Evolutionary conservation across 2,329 filamentous ascomycete species (phyloP).

Genomic region (Fusarium protoensiforme): DNA sequence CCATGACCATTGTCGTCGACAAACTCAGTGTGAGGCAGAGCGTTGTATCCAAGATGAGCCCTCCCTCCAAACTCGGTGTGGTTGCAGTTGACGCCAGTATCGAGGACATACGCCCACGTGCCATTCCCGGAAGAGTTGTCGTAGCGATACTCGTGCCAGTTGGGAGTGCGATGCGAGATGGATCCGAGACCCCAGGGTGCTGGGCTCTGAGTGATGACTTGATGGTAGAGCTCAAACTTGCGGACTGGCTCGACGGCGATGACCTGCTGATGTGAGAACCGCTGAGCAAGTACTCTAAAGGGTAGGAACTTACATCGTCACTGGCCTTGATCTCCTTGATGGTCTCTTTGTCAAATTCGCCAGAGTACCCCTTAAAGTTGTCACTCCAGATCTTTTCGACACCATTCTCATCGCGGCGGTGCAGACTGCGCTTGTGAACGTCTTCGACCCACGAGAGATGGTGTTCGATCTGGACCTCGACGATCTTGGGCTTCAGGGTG

Average conservation of each 20-base stretch:
- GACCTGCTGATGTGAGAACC: conserved; percentile 41
- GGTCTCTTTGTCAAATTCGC: conserved; percentile 55
- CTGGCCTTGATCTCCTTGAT: conserved; percentile 53
- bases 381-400: conserved; percentile 47
- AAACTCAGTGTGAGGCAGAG: conserved; percentile 46
- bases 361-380: conserved; percentile 55
- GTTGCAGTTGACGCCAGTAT: conserved; percentile 61
- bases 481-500: conserved; percentile 54
- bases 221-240: conserved; percentile 42
- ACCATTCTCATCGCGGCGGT: conserved; percentile 48
- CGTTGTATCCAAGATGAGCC: conserved; percentile 52
- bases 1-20: conserved; percentile 57
- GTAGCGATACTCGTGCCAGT: conserved; percentile 53
- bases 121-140: conserved; percentile 53
- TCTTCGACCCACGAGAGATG: conserved; percentile 49
- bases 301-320: conserved; percentile 49
- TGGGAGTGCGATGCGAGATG: conserved; percentile 54
- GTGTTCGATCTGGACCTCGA: conserved; percentile 44
- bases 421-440: conserved; percentile 47
- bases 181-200: conserved; percentile 58
- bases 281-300: not conserved
- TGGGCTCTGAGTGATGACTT: conserved; percentile 46
- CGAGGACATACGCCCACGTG: conserved; percentile 64
- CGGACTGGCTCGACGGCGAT: conserved; percentile 48
- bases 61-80: conserved; percentile 60